Evolutionary conservation across 2,329 filamentous ascomycete genomes (phyloP).

Genomic region (Lachnellula subtilissima): DNA sequence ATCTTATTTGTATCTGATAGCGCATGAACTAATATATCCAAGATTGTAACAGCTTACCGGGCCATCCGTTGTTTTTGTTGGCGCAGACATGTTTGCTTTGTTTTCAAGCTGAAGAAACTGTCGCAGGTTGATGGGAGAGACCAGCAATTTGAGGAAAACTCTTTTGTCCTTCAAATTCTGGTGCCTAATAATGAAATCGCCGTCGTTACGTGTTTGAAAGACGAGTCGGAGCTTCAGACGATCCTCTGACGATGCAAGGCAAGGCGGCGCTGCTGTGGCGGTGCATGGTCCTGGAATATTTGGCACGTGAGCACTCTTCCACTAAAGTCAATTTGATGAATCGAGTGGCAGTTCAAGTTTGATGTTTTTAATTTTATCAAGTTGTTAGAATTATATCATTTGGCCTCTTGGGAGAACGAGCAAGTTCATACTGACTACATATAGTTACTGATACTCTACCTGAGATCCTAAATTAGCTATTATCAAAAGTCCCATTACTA

Average conservation of each 20-base stretch:
- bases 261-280: background rate
- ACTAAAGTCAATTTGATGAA: no score
- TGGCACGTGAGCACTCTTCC: no score
- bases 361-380: no score
- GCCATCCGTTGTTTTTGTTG: conserved; percentile 30
- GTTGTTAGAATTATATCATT: no score
- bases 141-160: background rate
- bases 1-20: conserved; percentile 4
- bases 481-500: no score
- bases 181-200: background rate
- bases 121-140: background rate
- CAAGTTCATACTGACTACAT: no score
- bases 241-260: background rate
- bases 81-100: conserved; percentile 12
- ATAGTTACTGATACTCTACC: no score
- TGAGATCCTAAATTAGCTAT: no score
- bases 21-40: conserved; percentile 20
- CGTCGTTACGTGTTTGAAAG: background rate
- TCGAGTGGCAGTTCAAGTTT: no score
- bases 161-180: background rate
- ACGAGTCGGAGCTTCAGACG: background rate
- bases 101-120: background rate
- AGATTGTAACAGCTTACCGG: conserved; percentile 35
- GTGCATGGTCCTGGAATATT: background rate
- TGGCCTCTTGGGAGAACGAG: no score